Evolutionary conservation across 441 rosid species (phyloP).

Genomic region (Corymbia calophylla): DNA sequence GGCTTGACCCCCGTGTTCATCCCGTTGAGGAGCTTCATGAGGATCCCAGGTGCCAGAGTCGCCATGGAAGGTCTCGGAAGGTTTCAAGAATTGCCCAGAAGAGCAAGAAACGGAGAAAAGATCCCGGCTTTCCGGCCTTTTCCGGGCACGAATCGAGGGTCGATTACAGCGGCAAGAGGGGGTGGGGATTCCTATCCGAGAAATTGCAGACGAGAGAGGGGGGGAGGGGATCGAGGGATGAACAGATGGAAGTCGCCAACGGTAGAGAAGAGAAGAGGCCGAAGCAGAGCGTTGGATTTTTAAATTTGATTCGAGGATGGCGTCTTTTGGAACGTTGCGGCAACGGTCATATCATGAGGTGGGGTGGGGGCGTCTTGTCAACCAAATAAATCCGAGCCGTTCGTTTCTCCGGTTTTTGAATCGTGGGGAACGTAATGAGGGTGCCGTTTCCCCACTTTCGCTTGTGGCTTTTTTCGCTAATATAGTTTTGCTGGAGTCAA

Average conservation of each 20-base stretch:
- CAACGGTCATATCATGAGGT: constrained; percentile 44
- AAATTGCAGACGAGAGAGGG: neutral
- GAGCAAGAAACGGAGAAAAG: neutral
- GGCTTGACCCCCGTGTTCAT: constrained; percentile 83
- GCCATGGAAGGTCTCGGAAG: constrained; percentile 33
- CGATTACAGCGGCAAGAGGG: neutral
- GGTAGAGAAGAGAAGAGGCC: constrained; percentile 15
- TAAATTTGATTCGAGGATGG: constrained; percentile 6
- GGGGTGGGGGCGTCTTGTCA: constrained; percentile 13
- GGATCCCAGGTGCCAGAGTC: constrained; percentile 67
- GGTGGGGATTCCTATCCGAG: neutral
- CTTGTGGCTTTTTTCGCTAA: neutral
- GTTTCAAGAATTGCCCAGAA: neutral
- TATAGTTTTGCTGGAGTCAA: neutral
- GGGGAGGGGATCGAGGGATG: neutral
- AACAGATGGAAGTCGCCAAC: constrained; percentile 33
- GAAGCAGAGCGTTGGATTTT: neutral
- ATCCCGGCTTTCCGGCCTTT: neutral
- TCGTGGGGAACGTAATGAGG: neutral
- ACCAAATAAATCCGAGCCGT: neutral
- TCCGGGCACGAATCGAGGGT: neutral
- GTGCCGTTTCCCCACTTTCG: neutral
- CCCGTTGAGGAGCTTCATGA: constrained; percentile 66
- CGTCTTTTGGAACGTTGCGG: constrained; percentile 38
- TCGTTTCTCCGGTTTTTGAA: constrained; percentile 10